Evolutionary conservation across 495 filamentous ascomycete species (phyloP).

Genomic region (Aspergillus carlsbadensis): DNA sequence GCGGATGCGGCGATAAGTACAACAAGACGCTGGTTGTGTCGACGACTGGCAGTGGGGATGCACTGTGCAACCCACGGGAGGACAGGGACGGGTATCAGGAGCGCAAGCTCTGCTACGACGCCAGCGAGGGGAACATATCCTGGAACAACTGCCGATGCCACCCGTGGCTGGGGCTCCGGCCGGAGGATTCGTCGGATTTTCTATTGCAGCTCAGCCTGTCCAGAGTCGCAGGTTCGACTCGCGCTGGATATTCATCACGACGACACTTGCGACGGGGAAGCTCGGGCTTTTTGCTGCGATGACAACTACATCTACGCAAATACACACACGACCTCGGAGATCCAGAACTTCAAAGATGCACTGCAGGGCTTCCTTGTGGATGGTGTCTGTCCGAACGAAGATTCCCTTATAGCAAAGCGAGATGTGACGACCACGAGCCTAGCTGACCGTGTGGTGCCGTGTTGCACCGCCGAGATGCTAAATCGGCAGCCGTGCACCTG

Average conservation of each 20-base stretch:
- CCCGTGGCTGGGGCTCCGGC: not conserved
- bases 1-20: not conserved
- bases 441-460: not conserved
- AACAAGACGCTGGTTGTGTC: not conserved
- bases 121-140: not conserved
- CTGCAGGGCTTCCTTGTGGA: not conserved
- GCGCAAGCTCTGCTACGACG: not conserved
- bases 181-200: not conserved
- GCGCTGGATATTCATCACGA: not conserved
- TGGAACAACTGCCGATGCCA: not conserved
- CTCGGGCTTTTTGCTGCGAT: not conserved
- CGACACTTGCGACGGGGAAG: not conserved
- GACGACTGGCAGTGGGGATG: not conserved
- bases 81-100: not conserved
- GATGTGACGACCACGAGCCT: not conserved
- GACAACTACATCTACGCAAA: not conserved
- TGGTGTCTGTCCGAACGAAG: not conserved
- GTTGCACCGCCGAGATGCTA: too few species aligned
- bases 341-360: not conserved
- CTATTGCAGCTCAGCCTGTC: not conserved
- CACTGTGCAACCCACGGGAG: not conserved
- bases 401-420: not conserved
- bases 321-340: not conserved
- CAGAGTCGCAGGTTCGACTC: not conserved
- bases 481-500: too few species aligned